Conservation (phyloP, 176 grass and related monocot species). For the Eremochloa ophiuroides region DNA sequence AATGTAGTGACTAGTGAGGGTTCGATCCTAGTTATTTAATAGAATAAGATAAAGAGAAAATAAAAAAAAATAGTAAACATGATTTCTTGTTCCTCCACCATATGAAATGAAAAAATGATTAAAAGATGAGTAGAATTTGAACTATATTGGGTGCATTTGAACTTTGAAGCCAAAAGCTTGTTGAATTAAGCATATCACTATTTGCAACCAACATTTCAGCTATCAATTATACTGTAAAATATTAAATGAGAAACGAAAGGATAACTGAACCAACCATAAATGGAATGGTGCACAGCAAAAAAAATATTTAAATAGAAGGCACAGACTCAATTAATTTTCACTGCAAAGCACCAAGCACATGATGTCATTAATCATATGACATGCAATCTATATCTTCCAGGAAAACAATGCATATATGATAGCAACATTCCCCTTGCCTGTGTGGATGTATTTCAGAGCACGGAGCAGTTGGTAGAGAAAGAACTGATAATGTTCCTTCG, state of each 20-base stretch:
- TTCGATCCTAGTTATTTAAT: not conserved
- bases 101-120: not conserved
- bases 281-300: not conserved
- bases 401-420: not conserved
- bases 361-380: not conserved
- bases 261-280: conserved; percentile 17
- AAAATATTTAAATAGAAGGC: conserved; percentile 9
- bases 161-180: not conserved
- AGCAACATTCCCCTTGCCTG: conserved; percentile 41
- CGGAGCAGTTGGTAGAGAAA: conserved; percentile 98
- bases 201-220: not conserved
- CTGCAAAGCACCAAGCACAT: not conserved
- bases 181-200: not conserved
- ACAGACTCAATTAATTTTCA: not conserved
- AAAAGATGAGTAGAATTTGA: not conserved
- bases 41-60: not conserved
- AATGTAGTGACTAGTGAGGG: not conserved
- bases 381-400: not conserved
- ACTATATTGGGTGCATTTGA: not conserved
- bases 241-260: not conserved
- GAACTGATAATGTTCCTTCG: conserved; percentile 98
- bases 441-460: conserved; percentile 98
- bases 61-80: not conserved
- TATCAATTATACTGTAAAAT: not conserved
- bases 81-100: not conserved